These are phyloP conservation scores for Hymenoscyphus repandus DNA, from an alignment of 2,329 filamentous ascomycete genomes.

Conservation along the genomic window DNA sequence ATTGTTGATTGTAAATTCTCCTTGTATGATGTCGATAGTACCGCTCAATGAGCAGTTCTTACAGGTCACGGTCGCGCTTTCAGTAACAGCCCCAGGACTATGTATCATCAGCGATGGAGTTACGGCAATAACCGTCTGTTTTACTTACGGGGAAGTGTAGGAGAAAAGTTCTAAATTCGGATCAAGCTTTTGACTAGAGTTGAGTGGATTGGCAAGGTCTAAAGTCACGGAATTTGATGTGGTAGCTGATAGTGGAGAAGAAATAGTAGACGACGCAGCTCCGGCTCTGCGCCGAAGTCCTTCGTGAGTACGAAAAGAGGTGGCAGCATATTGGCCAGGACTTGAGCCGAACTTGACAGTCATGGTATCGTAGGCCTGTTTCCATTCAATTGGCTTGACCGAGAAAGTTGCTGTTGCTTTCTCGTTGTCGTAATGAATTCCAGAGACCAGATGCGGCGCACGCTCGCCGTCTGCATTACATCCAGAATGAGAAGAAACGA, in stretches of 20 bases:
- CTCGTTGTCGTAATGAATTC: slow-evolving; percentile 7
- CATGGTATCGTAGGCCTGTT: slow-evolving; percentile 15
- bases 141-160: background rate
- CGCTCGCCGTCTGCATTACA: slow-evolving; percentile 12
- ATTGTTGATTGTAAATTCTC: slow-evolving; percentile 9
- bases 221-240: background rate
- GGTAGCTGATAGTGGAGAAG: background rate
- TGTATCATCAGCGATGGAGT: background rate
- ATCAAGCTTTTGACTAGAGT: background rate
- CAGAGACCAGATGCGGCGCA: slow-evolving; percentile 10
- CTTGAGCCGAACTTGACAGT: slow-evolving; percentile 16
- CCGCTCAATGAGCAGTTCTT: slow-evolving; percentile 8
- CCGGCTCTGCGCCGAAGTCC: slow-evolving; percentile 7
- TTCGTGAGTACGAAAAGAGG: slow-evolving; percentile 11
- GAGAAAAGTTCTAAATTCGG: slow-evolving; percentile 1
- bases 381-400: slow-evolving; percentile 8
- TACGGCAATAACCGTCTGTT: background rate
- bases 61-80: slow-evolving; percentile 6
- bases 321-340: slow-evolving; percentile 2
- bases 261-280: background rate
- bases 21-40: slow-evolving; percentile 8
- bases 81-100: background rate
- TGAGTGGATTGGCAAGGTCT: background rate
- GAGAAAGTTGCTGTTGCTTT: slow-evolving; percentile 5
- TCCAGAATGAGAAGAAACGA: slow-evolving; percentile 9